Conservation (phyloP, 306 rosid species). For the Spatholobus suberectus region DNA sequence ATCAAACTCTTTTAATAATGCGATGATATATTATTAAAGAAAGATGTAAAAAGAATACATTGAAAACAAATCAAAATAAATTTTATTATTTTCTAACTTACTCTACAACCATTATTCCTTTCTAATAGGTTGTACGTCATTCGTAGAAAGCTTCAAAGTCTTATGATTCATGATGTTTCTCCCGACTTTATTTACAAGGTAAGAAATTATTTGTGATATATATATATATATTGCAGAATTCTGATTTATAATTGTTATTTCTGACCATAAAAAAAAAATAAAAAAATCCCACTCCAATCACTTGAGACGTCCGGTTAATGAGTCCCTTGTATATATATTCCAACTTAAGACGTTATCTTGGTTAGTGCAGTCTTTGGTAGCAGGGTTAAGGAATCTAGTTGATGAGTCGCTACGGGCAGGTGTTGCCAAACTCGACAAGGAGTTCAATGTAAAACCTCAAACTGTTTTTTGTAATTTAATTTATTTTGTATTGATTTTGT, state of each 20-base stretch:
- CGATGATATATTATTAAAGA: not conserved
- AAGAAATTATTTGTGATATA: not conserved
- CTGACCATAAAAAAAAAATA: too few species aligned
- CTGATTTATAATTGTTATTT: too few species aligned
- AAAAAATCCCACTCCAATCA: too few species aligned
- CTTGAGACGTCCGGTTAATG: too few species aligned
- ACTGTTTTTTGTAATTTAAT: not conserved
- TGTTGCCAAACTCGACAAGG: constrained; percentile 57
- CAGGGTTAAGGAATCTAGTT: constrained; percentile 50
- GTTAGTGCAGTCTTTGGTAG: constrained; percentile 53
- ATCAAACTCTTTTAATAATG: too few species aligned
- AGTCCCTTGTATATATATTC: too few species aligned
- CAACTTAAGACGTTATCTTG: not conserved
- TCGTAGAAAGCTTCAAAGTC: constrained; percentile 72
- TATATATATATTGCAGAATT: not conserved
- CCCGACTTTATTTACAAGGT: constrained; percentile 71
- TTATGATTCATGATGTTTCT: constrained; percentile 63
- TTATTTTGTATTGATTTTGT: too few species aligned
- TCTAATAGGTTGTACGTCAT: constrained; percentile 62
- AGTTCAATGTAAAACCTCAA: constrained; percentile 59
- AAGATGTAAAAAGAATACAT: not conserved
- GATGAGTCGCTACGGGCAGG: constrained; percentile 47
- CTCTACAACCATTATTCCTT: not conserved
- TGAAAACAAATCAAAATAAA: too few species aligned
- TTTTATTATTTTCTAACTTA: not conserved